Conservation (phyloP, 768 basidiomycete species). For the Tephrocybe sp. region DNA sequence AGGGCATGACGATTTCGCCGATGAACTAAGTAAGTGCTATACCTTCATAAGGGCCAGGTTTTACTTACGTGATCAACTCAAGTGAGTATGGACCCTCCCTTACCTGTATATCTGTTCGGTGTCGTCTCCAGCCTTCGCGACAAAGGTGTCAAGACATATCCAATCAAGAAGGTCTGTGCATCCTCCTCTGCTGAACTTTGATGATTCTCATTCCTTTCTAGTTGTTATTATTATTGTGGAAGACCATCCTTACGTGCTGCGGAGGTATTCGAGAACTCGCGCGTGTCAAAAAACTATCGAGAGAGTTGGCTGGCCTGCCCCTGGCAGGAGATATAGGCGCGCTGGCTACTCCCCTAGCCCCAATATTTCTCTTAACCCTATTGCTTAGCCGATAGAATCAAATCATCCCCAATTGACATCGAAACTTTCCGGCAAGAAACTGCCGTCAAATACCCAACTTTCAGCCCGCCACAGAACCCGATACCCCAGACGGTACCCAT, state of each 20-base stretch:
- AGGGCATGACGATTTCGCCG: slow-evolving; percentile 91
- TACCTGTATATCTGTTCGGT: slow-evolving; percentile 90
- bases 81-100: slow-evolving; percentile 96
- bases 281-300: slow-evolving; percentile 79
- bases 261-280: slow-evolving; percentile 88
- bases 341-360: neutral
- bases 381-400: slow-evolving; percentile 62
- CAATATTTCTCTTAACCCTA: slow-evolving; percentile 1
- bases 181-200: slow-evolving; percentile 11
- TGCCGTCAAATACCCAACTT: slow-evolving; percentile 94
- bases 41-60: neutral
- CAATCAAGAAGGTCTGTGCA: slow-evolving; percentile 84
- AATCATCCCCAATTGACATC: slow-evolving; percentile 89
- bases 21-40: slow-evolving; percentile 83
- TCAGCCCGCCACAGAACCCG: slow-evolving; percentile 58
- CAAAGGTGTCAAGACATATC: slow-evolving; percentile 93
- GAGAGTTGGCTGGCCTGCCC: slow-evolving; percentile 82
- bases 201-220: slow-evolving; percentile 9
- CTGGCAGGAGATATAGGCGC: slow-evolving; percentile 46
- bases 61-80: slow-evolving; percentile 3
- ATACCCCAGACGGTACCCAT: slow-evolving; percentile 30
- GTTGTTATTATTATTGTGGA: slow-evolving; percentile 90
- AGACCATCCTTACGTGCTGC: slow-evolving; percentile 86
- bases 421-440: slow-evolving; percentile 89
- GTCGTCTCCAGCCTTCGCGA: slow-evolving; percentile 89